These are phyloP conservation scores for Pseudopyrenochaeta lycopersici DNA, from an alignment of 2,329 filamentous ascomycete genomes.

Conservation along the genomic window DNA sequence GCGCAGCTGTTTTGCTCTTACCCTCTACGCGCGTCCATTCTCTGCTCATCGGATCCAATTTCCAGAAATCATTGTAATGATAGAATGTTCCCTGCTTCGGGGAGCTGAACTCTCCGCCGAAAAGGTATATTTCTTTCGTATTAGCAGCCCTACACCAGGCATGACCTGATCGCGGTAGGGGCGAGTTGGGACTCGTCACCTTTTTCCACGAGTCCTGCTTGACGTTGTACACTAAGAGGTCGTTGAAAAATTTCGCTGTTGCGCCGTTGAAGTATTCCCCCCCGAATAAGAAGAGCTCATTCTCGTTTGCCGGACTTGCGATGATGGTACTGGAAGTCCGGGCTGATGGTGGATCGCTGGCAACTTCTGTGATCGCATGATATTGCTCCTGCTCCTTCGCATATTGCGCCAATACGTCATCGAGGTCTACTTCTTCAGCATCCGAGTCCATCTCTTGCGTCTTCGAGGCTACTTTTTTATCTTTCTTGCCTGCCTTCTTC, in stretches of 20 bases:
- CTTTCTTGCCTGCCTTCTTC: conserved; percentile 77
- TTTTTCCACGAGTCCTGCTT: conserved; percentile 89
- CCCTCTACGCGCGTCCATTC: conserved; percentile 93
- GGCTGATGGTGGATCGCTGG: conserved; percentile 76
- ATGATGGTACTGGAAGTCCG: conserved; percentile 83
- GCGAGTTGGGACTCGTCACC: conserved; percentile 89
- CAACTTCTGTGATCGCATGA: conserved; percentile 87
- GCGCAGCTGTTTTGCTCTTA: conserved; percentile 79
- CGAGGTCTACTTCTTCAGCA: conserved; percentile 90
- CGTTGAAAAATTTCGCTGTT: conserved; percentile 76
- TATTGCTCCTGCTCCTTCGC: conserved; percentile 91
- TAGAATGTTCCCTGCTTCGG: conserved; percentile 99
- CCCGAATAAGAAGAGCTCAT: conserved; percentile 90
- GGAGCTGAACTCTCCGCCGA: conserved; percentile 95
- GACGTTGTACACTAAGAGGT: conserved; percentile 75
- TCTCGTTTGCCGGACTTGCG: conserved; percentile 84
- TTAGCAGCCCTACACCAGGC: conserved; percentile 94
- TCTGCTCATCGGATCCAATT: conserved; percentile 80
- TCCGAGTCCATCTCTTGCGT: conserved; percentile 82
- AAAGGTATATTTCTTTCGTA: conserved; percentile 84
- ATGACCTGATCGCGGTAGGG: conserved; percentile 89
- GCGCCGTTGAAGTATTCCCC: conserved; percentile 97
- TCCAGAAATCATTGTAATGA: conserved; percentile 99
- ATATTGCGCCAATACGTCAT: conserved; percentile 92
- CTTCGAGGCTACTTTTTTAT: conserved; percentile 81